Evolutionary conservation across 345 rosid genomes (phyloP), one percentile per base, ranked within the genome.

Genomic region (Murraya koenigii): DNA sequence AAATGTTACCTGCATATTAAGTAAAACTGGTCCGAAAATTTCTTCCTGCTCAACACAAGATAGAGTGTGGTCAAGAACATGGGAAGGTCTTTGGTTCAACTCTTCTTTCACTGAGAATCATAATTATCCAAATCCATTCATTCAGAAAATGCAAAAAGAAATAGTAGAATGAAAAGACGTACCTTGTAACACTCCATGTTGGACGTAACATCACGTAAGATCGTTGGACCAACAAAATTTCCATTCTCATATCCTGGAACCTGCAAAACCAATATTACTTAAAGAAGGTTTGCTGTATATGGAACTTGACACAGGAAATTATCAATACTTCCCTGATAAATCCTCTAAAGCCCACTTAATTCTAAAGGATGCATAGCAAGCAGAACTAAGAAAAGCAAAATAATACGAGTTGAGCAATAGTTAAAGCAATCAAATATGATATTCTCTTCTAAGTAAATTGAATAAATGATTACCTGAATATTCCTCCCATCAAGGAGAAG

Each of bases 41-140:
- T 86, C 88, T 80, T 86, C 88, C 88, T 86, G 88, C 83, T 74
- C 83, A 83, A 83, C 78, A 80, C 60, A 84, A 81, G 79, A 78
- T 28, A 80, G 67, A 76, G 62, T 54, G 80, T 47, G 64, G 81
- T 82, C 84, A 85, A 74, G 79, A 72, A 76, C 64, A 82, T 52
- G 77, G 44, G 59, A 78, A 74, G 74, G 41, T 76, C 83, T 65
- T 72, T 82, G 49, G 70, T 77, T 84, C 80, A 80, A 74, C 28
- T 77, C 71, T 80, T 77, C 78, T 79, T 69, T 74, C 73, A 79
- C 79, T 69, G 75, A 77, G 79, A 76, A 79, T 79, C 79, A 81
- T 63, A 76, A 76, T 66, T 76, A 28, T 15, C 73, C 66, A 49
- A 74, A 44, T 61, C 62, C 63, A 77, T 63, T 76, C 75, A 68